Percentiles rank a stretch among this genome's conserved stretches.
These are phyloP conservation scores for Triticum turgidum DNA, from an alignment of 176 grass and related monocot species.

Conservation along the genomic window DNA sequence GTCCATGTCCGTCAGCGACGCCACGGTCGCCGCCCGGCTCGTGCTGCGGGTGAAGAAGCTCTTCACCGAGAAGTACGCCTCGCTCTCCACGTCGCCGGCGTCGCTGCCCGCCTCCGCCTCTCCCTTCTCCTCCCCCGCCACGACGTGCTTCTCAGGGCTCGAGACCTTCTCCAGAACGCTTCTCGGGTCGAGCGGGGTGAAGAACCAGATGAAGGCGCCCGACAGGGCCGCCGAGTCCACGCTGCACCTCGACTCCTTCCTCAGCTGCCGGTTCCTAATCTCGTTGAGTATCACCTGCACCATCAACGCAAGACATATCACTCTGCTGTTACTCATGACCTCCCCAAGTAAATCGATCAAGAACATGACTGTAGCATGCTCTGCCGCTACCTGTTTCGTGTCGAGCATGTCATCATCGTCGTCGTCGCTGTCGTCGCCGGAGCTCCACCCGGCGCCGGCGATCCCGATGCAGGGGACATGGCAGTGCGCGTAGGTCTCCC, in stretches of 20 bases:
- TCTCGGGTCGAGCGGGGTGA: conserved; percentile 39
- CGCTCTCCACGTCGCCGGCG: conserved; percentile 44
- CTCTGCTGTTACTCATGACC: background rate
- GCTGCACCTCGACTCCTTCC: conserved; percentile 43
- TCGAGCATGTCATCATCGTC: conserved; percentile 40
- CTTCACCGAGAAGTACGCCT: conserved; percentile 87
- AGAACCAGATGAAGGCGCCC: conserved; percentile 44
- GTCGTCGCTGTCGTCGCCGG: conserved; percentile 50
- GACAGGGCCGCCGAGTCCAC: conserved; percentile 30
- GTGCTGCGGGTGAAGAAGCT: conserved; percentile 85
- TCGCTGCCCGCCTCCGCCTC: background rate
- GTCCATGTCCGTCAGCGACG: conserved; percentile 43
- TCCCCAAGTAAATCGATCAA: background rate
- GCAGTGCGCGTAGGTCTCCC: conserved; percentile 63
- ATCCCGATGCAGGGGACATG: conserved; percentile 65
- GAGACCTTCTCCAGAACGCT: conserved; percentile 35
- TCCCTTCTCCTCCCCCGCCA: background rate
- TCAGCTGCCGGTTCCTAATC: conserved; percentile 68
- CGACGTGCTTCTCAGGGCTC: conserved; percentile 9
- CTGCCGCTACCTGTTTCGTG: conserved; percentile 42
- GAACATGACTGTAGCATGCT: background rate
- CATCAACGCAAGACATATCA: conserved; percentile 5
- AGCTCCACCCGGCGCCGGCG: conserved; percentile 59
- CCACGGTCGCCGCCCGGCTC: conserved; percentile 48
- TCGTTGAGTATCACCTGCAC: conserved; percentile 67